A percentile compares a stretch with the other conserved stretches of the same genome.
These are phyloP conservation scores for Dichotomopilus funicola DNA, from an alignment of 2,329 filamentous ascomycete genomes.

Conservation along the genomic window DNA sequence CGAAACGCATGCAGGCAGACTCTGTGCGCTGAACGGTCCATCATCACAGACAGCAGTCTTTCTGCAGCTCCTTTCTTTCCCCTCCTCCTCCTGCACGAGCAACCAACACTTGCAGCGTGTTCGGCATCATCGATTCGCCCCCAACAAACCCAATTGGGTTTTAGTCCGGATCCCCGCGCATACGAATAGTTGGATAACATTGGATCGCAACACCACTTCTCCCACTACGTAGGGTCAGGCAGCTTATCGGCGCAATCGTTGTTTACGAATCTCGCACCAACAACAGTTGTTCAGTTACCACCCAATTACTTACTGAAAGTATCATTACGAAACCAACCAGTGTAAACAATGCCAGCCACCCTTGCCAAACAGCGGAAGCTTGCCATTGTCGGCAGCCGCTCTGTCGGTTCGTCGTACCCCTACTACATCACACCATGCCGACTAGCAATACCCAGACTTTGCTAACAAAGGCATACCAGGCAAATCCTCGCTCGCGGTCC, in stretches of 20 bases:
- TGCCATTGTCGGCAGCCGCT: constrained; percentile 90
- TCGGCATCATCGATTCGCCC: no score
- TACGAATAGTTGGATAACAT: no score
- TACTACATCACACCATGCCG: not conserved
- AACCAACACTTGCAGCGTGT: no score
- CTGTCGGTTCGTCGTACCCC: constrained; percentile 52
- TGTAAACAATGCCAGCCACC: constrained; percentile 56
- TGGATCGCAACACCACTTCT: not conserved
- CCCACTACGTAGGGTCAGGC: not conserved
- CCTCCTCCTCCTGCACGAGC: no score
- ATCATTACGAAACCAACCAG: not conserved
- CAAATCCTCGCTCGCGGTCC: constrained; percentile 94
- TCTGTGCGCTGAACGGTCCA: no score
- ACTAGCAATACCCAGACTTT: not conserved
- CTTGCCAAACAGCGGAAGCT: constrained; percentile 87
- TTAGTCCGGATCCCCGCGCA: no score
- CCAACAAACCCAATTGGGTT: no score
- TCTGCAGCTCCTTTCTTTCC: no score
- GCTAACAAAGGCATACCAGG: constrained; percentile 46
- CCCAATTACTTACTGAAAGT: not conserved
- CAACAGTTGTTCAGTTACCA: not conserved
- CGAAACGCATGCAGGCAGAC: no score
- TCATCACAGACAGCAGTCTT: no score
- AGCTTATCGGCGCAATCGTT: not conserved
- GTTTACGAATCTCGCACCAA: not conserved